Evolutionary conservation across 1,284 basidiomycete species (phyloP).

Genomic region (Amylostereum areolatum): DNA sequence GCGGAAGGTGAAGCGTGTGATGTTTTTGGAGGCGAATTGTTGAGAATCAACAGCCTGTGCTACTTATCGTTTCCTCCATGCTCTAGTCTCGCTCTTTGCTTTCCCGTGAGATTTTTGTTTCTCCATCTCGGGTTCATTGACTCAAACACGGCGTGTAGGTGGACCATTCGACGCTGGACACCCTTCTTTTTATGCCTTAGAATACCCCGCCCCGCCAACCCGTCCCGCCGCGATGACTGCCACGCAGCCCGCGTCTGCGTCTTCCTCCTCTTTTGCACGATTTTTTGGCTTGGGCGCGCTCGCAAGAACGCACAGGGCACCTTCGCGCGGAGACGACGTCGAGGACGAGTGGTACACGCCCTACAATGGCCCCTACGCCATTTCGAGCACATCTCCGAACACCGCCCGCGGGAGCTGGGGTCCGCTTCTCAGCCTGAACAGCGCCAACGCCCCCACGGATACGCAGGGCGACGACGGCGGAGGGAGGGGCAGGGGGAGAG

Average conservation of each 20-base stretch:
- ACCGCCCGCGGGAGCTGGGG: slow-evolving; percentile 43
- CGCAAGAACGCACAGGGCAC: not conserved
- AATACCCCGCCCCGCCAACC: not conserved
- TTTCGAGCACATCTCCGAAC: slow-evolving; percentile 24
- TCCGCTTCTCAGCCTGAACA: slow-evolving; percentile 28
- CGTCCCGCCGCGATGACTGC: not conserved
- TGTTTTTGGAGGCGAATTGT: not conserved
- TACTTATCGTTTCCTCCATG: not conserved
- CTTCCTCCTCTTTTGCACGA: not conserved
- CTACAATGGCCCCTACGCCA: slow-evolving; percentile 55
- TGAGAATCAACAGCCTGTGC: not conserved
- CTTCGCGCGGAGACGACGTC: not conserved
- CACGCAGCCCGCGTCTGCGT: not conserved
- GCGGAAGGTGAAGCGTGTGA: not conserved
- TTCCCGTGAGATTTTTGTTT: not conserved
- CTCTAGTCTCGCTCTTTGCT: not conserved
- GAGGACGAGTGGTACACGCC: slow-evolving; percentile 46
- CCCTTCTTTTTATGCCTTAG: not conserved
- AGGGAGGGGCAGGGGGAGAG: slow-evolving; percentile 5
- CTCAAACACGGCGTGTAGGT: no score
- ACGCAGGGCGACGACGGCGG: slow-evolving; percentile 28
- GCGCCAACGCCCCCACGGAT: slow-evolving; percentile 11
- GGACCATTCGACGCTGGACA: not conserved
- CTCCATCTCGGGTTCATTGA: not conserved
- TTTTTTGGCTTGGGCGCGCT: not conserved